Evolutionary conservation across 2,329 filamentous ascomycete genomes (phyloP).

Genomic region (Phaeosphaeria sp.): DNA sequence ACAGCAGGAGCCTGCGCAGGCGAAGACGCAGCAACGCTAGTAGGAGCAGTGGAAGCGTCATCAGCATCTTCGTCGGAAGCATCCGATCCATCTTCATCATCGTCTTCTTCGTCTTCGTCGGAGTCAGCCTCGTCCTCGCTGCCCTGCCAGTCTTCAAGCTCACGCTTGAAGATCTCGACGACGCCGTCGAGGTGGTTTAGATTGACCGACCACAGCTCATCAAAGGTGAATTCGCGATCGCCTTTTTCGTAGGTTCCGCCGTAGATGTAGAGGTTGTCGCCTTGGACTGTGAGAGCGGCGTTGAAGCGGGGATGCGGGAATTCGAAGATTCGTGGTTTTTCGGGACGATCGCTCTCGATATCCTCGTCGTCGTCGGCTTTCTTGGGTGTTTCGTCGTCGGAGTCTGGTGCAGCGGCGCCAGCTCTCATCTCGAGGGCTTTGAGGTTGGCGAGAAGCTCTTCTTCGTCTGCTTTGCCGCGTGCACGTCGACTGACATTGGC

Average conservation of each 20-base stretch:
- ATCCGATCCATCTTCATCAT: constrained; percentile 25
- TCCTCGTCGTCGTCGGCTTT: constrained; percentile 46
- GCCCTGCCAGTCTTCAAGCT: constrained; percentile 83
- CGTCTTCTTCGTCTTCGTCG: constrained; percentile 52
- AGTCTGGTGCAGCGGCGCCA: constrained; percentile 59
- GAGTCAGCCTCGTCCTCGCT: constrained; percentile 53
- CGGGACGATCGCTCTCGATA: constrained; percentile 60
- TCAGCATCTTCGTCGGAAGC: constrained; percentile 47
- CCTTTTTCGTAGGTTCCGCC: constrained; percentile 95
- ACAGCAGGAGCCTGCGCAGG: constrained; percentile 24
- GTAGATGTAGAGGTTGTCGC: constrained; percentile 91
- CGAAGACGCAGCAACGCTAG: constrained; percentile 33
- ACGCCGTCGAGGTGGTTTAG: constrained; percentile 95
- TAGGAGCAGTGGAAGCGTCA: constrained; percentile 63
- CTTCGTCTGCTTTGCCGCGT: constrained; percentile 88
- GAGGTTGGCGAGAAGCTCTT: constrained; percentile 85
- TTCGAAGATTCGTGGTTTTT: constrained; percentile 72
- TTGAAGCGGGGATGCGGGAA: constrained; percentile 93
- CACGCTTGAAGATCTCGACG: constrained; percentile 85
- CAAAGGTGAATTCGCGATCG: constrained; percentile 93
- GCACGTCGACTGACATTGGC: constrained; percentile 57
- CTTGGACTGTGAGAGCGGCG: constrained; percentile 85
- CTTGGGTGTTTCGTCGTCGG: constrained; percentile 32
- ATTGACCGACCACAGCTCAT: constrained; percentile 91
- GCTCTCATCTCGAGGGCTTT: constrained; percentile 82